Percentiles rank a stretch among this genome's conserved stretches.
Conservation (phyloP, 2,329 filamentous ascomycete species). For the Paraphoma chrysanthemicola region DNA sequence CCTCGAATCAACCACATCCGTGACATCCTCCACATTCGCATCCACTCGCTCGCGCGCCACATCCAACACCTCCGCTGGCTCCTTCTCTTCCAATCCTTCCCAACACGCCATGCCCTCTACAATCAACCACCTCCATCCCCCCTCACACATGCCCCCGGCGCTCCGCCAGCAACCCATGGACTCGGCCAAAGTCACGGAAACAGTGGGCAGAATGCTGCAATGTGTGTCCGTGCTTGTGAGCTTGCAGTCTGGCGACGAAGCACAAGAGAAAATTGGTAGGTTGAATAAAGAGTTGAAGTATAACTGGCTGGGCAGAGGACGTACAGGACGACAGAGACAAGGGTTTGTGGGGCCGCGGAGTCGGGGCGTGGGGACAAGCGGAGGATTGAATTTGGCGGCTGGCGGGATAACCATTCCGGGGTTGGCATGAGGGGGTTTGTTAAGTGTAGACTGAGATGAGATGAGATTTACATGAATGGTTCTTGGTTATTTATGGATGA, state of each 20-base stretch:
- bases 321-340: conserved; percentile 86
- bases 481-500: too few relatives aligned
- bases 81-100: conserved; percentile 49
- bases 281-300: conserved; percentile 88
- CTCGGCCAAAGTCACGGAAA: conserved; percentile 85
- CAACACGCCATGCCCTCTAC: conserved; percentile 17
- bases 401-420: conserved; percentile 1
- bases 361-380: conserved; percentile 8
- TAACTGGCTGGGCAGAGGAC: conserved; percentile 91
- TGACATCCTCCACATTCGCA: conserved; percentile 56
- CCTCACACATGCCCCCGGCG: conserved; percentile 21
- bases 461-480: too few relatives aligned
- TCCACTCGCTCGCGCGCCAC: conserved; percentile 76
- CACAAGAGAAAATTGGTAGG: conserved; percentile 80
- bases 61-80: conserved; percentile 73
- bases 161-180: conserved; percentile 47
- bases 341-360: conserved; percentile 76
- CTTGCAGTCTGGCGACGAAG: conserved; percentile 74
- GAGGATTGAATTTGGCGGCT: conserved; percentile 3
- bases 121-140: conserved; percentile 22
- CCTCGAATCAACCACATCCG: conserved; percentile 70
- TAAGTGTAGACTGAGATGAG: too few relatives aligned
- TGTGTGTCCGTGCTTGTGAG: conserved; percentile 90
- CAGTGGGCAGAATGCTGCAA: conserved; percentile 93
- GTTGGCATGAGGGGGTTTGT: not conserved